A percentile compares a stretch with the other conserved stretches of the same genome.
Evolutionary conservation across 768 basidiomycete species (phyloP).

Genomic region (Tricholoma terreum): DNA sequence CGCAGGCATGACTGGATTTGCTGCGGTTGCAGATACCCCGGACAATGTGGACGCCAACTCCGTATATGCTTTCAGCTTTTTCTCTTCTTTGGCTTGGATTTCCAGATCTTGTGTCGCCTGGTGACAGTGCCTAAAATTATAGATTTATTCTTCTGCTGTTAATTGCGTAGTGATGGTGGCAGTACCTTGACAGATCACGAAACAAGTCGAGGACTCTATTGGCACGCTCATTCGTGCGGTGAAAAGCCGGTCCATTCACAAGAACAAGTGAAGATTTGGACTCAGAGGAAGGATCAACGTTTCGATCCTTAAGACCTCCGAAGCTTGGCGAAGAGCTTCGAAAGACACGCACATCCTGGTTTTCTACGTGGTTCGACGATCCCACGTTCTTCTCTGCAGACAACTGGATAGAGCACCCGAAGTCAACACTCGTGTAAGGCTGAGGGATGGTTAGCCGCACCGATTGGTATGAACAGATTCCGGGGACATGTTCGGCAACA

Average conservation of each 20-base stretch:
- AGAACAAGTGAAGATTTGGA: background rate
- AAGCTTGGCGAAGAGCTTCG: background rate
- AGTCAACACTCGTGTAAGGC: background rate
- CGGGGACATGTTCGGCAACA: background rate
- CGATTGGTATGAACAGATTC: conserved; percentile 1
- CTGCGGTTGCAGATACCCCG: conserved; percentile 40
- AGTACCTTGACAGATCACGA: conserved; percentile 38
- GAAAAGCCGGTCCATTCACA: background rate
- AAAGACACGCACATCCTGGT: background rate
- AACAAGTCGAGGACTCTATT: conserved; percentile 34
- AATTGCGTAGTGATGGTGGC: conserved; percentile 17
- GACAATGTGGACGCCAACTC: conserved; percentile 47
- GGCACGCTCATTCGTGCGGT: conserved; percentile 6
- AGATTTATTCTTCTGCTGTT: conserved; percentile 8
- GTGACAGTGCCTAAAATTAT: conserved; percentile 38
- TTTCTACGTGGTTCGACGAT: background rate
- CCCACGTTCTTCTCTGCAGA: conserved; percentile 11
- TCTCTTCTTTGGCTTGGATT: conserved; percentile 41
- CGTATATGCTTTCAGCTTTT: conserved; percentile 47
- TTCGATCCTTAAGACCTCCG: background rate
- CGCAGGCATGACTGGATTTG: conserved; percentile 40
- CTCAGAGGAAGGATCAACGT: background rate
- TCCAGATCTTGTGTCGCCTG: conserved; percentile 42
- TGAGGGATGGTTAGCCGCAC: conserved; percentile 1
- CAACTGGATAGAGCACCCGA: background rate